Base-by-base conservation (phyloP, 345 rosid genomes). In the Raphanus sativus region DNA sequence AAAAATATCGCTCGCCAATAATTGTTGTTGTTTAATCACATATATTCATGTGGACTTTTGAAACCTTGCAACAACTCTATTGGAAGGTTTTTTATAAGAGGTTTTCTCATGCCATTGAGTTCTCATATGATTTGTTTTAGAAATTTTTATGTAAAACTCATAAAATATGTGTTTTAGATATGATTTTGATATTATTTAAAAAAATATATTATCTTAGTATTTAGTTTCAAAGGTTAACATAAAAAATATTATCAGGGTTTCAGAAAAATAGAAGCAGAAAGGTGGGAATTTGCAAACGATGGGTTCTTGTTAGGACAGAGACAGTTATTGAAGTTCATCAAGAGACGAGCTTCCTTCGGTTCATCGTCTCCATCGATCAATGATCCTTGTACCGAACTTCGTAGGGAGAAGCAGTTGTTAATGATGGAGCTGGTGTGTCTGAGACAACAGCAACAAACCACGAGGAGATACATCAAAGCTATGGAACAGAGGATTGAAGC, bases 261-360 rank as follows among this genome's bases (percentile, higher is more conserved):
- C 64, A 87, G 96, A 40, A 95, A 93, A 83, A 91, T 95, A 82
- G 98, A 95, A 85, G 93, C 98, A 0, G 99, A 95, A 64, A 87
- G 92, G 62, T 93, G 99, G 99, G 98, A 95, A 82, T 95, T 95
- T 78, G 98, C 98, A 15, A 95, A 95, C 72, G 98, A 95, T 85
- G 91, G 92, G 11, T 95, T 95, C 77, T 83, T 91, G 81, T 70
- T 90, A 77, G 99, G 97, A 72, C 97, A 93, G 67, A 95, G 88
- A 70, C 97, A 91, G 82, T 77, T 91, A 56, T 88, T 95, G 24
- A 88, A 75, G 75, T 84, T 69, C 77, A 96, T 96, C 70, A 89
- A 69, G 71, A 81, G 99, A 62, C 84, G 99, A 73, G 84, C 11
- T 0, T 62, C 66, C 0, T 79, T 67, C 50, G 5, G 61, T 54